These are phyloP conservation scores for Aphanoascus verrucosus DNA, from an alignment of 2,329 filamentous ascomycete genomes.

Conservation along the genomic window DNA sequence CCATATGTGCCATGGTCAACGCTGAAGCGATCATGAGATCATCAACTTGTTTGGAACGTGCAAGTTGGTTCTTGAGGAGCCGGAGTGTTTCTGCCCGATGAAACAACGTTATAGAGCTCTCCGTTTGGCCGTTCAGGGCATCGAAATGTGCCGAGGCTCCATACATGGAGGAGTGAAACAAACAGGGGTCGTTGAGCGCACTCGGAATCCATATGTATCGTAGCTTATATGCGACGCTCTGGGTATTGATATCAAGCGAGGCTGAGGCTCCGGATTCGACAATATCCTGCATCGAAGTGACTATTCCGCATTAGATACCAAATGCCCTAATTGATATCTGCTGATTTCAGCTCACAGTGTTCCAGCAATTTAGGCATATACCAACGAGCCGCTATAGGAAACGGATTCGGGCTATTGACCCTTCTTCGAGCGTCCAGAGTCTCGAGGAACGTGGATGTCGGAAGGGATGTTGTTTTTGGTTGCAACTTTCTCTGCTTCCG, in stretches of 20 bases:
- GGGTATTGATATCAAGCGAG: background rate
- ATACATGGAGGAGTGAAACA: constrained; percentile 12
- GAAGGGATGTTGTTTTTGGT: background rate
- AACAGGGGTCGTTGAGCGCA: constrained; percentile 5
- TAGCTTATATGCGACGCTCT: constrained; percentile 7
- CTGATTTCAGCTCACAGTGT: constrained; percentile 5
- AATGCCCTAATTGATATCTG: background rate
- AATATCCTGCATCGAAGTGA: constrained; percentile 8
- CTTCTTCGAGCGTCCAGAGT: background rate
- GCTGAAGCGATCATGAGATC: constrained; percentile 9
- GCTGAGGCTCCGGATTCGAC: background rate
- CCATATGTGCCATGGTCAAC: constrained; percentile 10
- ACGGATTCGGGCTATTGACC: constrained; percentile 5
- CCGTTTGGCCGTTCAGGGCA: constrained; percentile 1
- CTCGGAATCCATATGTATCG: constrained; percentile 10
- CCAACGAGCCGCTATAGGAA: constrained; percentile 7
- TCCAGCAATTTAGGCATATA: constrained; percentile 11
- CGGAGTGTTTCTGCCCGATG: constrained; percentile 11
- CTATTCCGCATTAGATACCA: background rate
- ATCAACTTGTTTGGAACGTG: background rate
- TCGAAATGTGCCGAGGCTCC: constrained; percentile 11
- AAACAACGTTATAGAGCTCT: constrained; percentile 8
- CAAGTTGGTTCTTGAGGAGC: constrained; percentile 1
- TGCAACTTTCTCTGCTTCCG: background rate
- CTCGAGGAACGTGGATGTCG: background rate